Evolutionary conservation across 345 rosid genomes (phyloP), one percentile per base, ranked within the genome.

Genomic region (Hevea brasiliensis): DNA sequence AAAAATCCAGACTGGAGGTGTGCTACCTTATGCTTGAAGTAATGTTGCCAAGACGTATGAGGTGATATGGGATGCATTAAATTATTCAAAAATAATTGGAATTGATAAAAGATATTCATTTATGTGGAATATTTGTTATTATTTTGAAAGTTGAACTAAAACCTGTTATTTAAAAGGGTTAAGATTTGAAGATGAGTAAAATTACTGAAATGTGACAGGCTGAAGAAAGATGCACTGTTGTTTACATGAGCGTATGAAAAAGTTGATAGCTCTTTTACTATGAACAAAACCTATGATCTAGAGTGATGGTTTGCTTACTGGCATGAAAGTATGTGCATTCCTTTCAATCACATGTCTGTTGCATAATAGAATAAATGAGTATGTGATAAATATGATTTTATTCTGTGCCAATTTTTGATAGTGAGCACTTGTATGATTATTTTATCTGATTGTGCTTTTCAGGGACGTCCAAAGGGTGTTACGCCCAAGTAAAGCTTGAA

Each of bases 381-480:
- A 35, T 0, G 40, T 68, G 15, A 32, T 35, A 51, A n/a, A 18
- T 8, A 60, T 27, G 37, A 60, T 29, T 60, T 32, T 51, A 27
- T 68, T 53, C 26, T 68, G 20, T 41, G 32, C 35, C 32, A 55
- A n/a, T 44, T 37, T 70, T 57, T 42, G 15, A 13, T 8, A 20
- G 17, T 47, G 35, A 23, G 67, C 20, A 29, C 7, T 68, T 14
- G 8, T 42, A 27, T 63, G 23, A 29, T 67, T 71, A 10, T 42
- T 65, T 54, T 23, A 17, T 58, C 50, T 61, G 15, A 40, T 29
- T 76, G 29, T 76, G 74, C 51, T 72, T 84, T 83, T 51, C 89
- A 92, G 97, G 98, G 98, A 53, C 91, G 98, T 32, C 98, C 98
- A 18, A 93, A 93, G 87, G 98, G 98, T 77, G 94, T 90, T 24